phyloP scores from a whole-genome alignment of 2,329 filamentous ascomycete species.

The Verticillium tricorpus region DNA sequence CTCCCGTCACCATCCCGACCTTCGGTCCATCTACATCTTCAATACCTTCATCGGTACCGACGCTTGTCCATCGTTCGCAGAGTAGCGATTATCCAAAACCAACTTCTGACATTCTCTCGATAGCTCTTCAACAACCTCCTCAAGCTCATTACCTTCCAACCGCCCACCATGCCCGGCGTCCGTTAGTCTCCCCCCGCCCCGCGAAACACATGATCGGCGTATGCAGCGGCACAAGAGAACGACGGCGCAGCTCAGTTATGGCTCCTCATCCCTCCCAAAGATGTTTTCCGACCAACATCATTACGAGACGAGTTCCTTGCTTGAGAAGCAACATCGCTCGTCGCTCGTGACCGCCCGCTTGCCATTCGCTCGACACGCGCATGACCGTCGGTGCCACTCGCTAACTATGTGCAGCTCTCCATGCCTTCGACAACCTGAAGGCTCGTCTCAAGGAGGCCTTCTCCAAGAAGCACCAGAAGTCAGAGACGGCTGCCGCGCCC shows the following conservation, averaged over 20 bases:
- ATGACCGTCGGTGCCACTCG: background rate
- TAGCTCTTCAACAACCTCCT: background rate
- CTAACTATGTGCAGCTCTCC: slow-evolving; percentile 30
- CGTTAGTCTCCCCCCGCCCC: slow-evolving; percentile 34
- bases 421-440: slow-evolving; percentile 51
- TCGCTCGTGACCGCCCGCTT: background rate
- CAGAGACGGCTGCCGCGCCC: slow-evolving; percentile 20
- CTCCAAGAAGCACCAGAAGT: slow-evolving; percentile 45
- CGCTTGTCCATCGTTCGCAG: background rate
- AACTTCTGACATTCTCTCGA: background rate
- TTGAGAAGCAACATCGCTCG: background rate
- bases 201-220: background rate
- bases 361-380: background rate
- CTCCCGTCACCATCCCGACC: background rate
- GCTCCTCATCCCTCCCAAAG: background rate
- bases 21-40: background rate
- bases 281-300: background rate
- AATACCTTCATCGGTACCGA: background rate
- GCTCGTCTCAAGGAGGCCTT: slow-evolving; percentile 45
- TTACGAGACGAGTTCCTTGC: background rate
- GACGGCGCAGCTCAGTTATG: background rate
- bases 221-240: background rate
- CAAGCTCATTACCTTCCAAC: slow-evolving; percentile 11
- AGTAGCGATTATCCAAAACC: background rate
- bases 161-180: slow-evolving; percentile 44